Conservation (phyloP, 2,329 filamentous ascomycete species). For the Fusarium guadeloupense region DNA sequence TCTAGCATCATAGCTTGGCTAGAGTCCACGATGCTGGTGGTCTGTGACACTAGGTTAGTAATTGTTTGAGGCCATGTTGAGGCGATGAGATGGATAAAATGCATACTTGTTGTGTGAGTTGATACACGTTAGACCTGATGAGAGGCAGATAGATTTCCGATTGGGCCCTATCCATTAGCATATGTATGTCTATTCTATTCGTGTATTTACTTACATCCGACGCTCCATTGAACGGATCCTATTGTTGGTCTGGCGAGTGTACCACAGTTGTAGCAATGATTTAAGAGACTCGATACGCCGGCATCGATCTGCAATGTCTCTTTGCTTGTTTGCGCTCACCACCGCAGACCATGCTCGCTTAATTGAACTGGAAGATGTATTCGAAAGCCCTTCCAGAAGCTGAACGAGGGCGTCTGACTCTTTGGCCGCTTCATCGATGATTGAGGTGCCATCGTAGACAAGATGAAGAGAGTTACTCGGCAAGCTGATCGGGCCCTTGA, state of each 20-base stretch:
- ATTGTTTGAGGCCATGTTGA: background rate
- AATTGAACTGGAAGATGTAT: background rate
- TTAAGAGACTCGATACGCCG: background rate
- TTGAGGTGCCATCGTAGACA: background rate
- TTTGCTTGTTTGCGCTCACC: background rate
- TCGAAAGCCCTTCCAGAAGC: background rate
- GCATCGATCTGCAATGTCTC: background rate
- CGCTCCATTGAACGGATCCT: background rate
- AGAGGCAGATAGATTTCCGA: too few relatives aligned
- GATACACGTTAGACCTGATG: background rate
- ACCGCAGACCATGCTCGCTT: background rate
- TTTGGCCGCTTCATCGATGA: background rate
- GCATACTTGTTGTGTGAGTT: background rate
- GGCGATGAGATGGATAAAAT: background rate
- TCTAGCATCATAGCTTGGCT: background rate
- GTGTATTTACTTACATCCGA: background rate
- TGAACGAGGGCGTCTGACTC: background rate
- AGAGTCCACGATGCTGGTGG: background rate
- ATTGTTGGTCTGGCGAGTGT: background rate
- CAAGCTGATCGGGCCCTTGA: background rate
- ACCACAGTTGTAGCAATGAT: background rate
- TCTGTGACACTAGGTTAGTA: too few relatives aligned
- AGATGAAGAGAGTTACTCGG: background rate
- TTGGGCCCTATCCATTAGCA: too few relatives aligned
- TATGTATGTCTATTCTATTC: too few relatives aligned